Evolutionary conservation across 306 rosid species (phyloP).

Genomic region (Parietaria judaica): DNA sequence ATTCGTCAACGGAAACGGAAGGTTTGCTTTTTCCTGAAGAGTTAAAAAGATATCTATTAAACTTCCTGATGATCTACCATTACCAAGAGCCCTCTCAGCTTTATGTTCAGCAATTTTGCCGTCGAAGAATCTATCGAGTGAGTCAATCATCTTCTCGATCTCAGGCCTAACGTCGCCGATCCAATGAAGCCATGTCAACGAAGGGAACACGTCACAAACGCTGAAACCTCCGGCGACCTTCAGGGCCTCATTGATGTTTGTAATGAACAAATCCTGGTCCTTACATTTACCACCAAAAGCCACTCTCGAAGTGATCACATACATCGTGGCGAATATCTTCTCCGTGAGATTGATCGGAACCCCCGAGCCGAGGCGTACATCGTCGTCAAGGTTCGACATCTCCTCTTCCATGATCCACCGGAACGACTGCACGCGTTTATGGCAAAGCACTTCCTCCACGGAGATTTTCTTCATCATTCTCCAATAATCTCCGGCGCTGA

Average conservation of each 20-base stretch:
- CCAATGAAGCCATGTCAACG: conserved; percentile 18
- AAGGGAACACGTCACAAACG: conserved; percentile 34
- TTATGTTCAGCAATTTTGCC: conserved; percentile 9
- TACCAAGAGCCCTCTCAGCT: not conserved
- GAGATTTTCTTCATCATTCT: not conserved
- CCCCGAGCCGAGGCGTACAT: conserved; percentile 10
- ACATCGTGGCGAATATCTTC: conserved; percentile 9
- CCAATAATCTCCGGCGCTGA: not conserved
- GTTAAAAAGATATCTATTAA: conserved; percentile 15
- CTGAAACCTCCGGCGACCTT: conserved; percentile 15
- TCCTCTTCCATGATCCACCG: conserved; percentile 26
- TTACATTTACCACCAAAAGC: conserved; percentile 29
- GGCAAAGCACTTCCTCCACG: conserved; percentile 12
- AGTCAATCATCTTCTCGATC: conserved; percentile 17
- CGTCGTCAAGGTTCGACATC: conserved; percentile 3
- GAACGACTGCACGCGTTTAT: conserved; percentile 13
- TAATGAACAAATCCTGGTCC: conserved; percentile 22
- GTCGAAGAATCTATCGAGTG: conserved; percentile 12
- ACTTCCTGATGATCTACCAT: not conserved
- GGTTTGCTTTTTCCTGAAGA: not conserved
- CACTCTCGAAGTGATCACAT: conserved; percentile 16
- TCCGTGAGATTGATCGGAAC: conserved; percentile 20
- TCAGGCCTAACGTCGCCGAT: conserved; percentile 17
- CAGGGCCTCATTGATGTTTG: not conserved
- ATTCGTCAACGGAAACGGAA: conserved; percentile 5